Base-by-base conservation (phyloP, 2,329 filamentous ascomycete genomes). In the Fusarium vanettenii region DNA sequence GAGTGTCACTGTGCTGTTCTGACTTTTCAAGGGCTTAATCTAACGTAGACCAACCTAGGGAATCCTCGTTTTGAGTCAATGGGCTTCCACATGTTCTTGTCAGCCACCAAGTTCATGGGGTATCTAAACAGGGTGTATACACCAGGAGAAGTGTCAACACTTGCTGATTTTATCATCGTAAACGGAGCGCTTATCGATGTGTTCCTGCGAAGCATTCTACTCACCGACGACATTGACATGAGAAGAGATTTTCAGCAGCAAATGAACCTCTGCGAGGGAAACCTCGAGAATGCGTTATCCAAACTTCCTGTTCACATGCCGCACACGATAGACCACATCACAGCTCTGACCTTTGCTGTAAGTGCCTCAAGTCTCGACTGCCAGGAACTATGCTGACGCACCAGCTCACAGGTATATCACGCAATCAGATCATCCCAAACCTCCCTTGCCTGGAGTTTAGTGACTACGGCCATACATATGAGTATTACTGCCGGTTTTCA, bases 21-120 rank as follows among this genome's bases (percentile, higher is more conserved):
- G 16, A 5, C n/a, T 55, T 6, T 10, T 56, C 7, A 16, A 18
- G 35, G 11, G 20, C 7, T 16, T n/a, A 35, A 56, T 20, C 52
- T 56, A 13, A 37, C n/a, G n/a, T 27, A 6, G 16, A 27, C 41
- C n/a, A 3, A 13, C 6, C n/a, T 14, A 60, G 56, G 56, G 16
- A 60, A 60, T 18, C 56, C 56, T 27, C 56, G 35, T 20, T 60
- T 60, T n/a, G 56, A 60, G 56, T 60, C 56, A 1, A 60, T 60
- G 56, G 56, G 56, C 33, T 60, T 60, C 22, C 56, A 60, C 56
- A 60, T 60, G 56, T 60, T 60, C 35, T 27, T 60, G 18, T 41
- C 56, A 60, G 56, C 35, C 16, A 37, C 18, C 22, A 22, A 60
- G 35, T 60, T 60, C 56, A 60, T 60, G 56, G 56, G 25, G 27